A percentile compares a stretch with the other conserved stretches of the same genome.
Conservation (phyloP, 148 eudicot species). For the Amaranthus palmeri region DNA sequence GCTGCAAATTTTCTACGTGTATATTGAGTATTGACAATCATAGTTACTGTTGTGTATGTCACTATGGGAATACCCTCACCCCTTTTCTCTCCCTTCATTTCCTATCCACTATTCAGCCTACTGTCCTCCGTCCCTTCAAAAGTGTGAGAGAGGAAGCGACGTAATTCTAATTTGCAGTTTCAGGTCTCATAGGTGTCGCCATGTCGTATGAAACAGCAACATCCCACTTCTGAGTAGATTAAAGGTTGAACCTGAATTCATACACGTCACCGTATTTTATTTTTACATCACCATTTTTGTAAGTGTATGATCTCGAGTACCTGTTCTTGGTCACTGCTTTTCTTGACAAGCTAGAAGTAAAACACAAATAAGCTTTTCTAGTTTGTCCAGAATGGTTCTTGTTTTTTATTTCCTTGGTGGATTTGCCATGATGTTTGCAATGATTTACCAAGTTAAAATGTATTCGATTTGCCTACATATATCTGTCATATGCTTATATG, state of each 20-base stretch:
- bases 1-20: background rate
- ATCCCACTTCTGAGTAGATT: background rate
- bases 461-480: too few relatives aligned
- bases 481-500: too few relatives aligned
- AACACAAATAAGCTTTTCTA: background rate
- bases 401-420: background rate
- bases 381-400: background rate
- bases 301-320: constrained; percentile 2
- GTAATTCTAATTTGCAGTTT: background rate
- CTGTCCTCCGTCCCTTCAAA: background rate
- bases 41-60: background rate
- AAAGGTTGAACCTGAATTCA: background rate
- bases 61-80: background rate
- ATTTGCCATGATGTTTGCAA: too few relatives aligned
- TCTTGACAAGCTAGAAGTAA: background rate
- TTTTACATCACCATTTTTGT: background rate
- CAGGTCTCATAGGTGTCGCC: constrained; percentile 1
- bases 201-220: background rate
- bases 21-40: background rate
- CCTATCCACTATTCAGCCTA: too few relatives aligned
- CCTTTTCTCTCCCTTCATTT: background rate
- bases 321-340: background rate
- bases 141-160: background rate
- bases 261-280: background rate
- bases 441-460: too few relatives aligned